phyloP scores from a whole-genome alignment of 2,329 filamentous ascomycete species.

The Ophiocordyceps camponoti-saundersi region DNA sequence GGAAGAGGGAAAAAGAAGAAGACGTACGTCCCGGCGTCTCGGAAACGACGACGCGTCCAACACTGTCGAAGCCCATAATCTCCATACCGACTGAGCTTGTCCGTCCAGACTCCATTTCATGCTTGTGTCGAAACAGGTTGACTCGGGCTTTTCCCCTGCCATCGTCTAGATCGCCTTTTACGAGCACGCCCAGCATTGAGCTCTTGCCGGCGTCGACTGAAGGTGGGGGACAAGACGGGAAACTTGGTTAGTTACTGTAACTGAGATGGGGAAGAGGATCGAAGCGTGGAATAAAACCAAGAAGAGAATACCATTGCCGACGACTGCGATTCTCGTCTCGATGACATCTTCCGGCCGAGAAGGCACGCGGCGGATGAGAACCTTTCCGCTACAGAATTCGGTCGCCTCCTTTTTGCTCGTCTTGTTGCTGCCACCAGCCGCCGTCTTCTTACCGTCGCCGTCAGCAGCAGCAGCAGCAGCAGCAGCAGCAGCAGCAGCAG shows the following conservation, averaged over 20 bases:
- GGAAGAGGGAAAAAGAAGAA: not conserved
- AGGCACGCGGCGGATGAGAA: slow-evolving; percentile 64
- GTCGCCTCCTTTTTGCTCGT: not conserved
- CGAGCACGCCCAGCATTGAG: slow-evolving; percentile 85
- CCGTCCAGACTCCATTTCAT: slow-evolving; percentile 87
- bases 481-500: slow-evolving; percentile 19
- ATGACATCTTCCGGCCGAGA: slow-evolving; percentile 70
- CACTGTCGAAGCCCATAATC: slow-evolving; percentile 91
- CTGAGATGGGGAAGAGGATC: not conserved
- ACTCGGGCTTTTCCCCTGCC: slow-evolving; percentile 85
- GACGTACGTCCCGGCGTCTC: slow-evolving; percentile 63
- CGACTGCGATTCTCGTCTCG: slow-evolving; percentile 89
- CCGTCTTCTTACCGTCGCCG: slow-evolving; percentile 51
- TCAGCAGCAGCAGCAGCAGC: slow-evolving; percentile 24
- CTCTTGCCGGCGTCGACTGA: slow-evolving; percentile 88
- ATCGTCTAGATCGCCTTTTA: slow-evolving; percentile 90
- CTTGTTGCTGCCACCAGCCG: slow-evolving; percentile 10
- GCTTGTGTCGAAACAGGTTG: slow-evolving; percentile 93
- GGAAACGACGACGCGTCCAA: slow-evolving; percentile 66
- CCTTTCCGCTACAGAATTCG: slow-evolving; percentile 52
- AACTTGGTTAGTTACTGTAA: slow-evolving; percentile 2
- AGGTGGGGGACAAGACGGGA: too few species aligned
- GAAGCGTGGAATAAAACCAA: too few species aligned
- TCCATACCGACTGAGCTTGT: slow-evolving; percentile 98
- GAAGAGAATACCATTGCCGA: slow-evolving; percentile 56